Base-by-base conservation (phyloP, 805 yeast species). In the Candida montana region DNA sequence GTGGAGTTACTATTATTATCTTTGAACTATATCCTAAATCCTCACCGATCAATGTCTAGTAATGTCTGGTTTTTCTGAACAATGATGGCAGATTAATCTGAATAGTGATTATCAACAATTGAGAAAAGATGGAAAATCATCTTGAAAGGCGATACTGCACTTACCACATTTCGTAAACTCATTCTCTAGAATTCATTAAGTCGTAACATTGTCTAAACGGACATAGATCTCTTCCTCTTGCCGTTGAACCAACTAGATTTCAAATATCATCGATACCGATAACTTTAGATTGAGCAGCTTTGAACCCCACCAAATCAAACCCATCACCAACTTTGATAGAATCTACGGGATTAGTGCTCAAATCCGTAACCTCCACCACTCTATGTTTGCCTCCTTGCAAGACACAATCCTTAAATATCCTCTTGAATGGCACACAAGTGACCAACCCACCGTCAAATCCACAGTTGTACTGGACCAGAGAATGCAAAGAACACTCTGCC, bases 391-490 rank as follows among this genome's bases (percentile, higher is more conserved):
- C 47, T 47, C 44, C 30, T 36, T 36, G 37, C n/a, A 63, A 59
- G 11, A 57, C 39, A 52, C 79, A 74, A 43, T 71, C 62, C 20
- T 67, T 57, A 55, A 73, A 74, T 2, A 73, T 37, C 20, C 79
- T 50, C 42, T 64, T 72, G 57, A 74, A 74, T 2, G 80, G 79
- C 3, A 63, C 50, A 52, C 80, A 75, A 8, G 63, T 56, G 30
- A 69, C 62, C 18, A 63, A 55, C n/a, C 61, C 59, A 2, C 69
- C 71, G 39, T 66, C 65, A 45, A 64, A 69, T 7, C 72, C 62
- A 50, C 80, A 75, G 45, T 72, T 74, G 51, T 62, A 62, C 51
- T 75, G 80, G 0, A 67, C 61, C 17, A 74, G 48, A 12, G 72
- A 59, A 46, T 63, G 64, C 7, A 72, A 53, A n/a, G 44, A 30